Evolutionary conservation across 2,329 filamentous ascomycete genomes (phyloP).

Genomic region (Ophiobolus disseminans): DNA sequence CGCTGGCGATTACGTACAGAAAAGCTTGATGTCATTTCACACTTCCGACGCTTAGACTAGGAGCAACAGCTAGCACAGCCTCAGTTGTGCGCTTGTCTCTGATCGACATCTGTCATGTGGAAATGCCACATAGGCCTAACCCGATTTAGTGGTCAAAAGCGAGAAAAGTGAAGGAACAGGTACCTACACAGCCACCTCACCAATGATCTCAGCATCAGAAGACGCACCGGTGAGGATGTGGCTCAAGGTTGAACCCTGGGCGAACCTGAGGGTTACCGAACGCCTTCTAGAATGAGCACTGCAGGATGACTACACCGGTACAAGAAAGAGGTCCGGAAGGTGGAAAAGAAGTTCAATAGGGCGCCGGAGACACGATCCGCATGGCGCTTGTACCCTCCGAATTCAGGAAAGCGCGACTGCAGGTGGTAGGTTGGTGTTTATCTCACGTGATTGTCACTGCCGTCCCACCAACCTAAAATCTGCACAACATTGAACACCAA

Average conservation of each 20-base stretch:
- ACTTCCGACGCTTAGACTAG: background rate
- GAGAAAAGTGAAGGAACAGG: background rate
- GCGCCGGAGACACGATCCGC: background rate
- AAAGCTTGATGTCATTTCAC: constrained; percentile 5
- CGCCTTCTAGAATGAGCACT: background rate
- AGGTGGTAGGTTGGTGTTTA: background rate
- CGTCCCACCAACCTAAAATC: too few species aligned
- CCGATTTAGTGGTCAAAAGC: background rate
- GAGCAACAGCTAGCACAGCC: background rate
- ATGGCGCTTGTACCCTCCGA: background rate
- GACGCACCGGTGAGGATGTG: constrained; percentile 1
- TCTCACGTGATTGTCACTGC: background rate
- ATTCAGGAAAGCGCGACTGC: too few species aligned
- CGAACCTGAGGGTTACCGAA: background rate
- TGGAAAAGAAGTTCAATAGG: background rate
- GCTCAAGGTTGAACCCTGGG: constrained; percentile 1
- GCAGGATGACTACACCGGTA: background rate
- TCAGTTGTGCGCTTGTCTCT: background rate
- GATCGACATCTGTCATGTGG: constrained; percentile 3
- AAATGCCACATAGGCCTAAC: background rate
- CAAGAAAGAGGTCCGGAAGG: background rate
- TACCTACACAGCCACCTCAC: background rate
- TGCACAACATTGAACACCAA: too few species aligned
- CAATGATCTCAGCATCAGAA: background rate
- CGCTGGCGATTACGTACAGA: constrained; percentile 1